These are phyloP conservation scores for Scopulariopsis brevicaulis DNA, from an alignment of 2,329 filamentous ascomycete genomes.

Conservation along the genomic window DNA sequence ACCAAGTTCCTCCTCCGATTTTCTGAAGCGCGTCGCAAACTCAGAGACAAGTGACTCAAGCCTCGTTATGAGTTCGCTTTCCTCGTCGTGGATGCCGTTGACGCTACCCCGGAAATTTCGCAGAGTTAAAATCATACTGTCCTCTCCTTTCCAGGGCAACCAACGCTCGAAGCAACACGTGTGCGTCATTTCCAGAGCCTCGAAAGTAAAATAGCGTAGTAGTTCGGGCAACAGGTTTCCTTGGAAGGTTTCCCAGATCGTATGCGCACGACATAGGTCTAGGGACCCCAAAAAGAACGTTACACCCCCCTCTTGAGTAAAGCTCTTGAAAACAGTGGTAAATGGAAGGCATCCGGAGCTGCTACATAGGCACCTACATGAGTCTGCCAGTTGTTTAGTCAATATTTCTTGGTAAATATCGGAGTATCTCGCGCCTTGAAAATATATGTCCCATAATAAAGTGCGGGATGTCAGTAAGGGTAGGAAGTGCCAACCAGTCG, in stretches of 20 bases:
- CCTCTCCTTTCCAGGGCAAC: background rate
- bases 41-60: background rate
- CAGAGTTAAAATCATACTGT: background rate
- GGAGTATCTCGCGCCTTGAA: background rate
- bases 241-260: background rate
- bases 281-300: background rate
- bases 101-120: background rate
- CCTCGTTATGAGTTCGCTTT: background rate
- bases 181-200: background rate
- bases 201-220: background rate
- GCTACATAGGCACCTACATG: background rate
- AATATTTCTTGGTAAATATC: background rate
- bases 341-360: background rate
- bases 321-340: background rate
- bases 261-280: background rate
- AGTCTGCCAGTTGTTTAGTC: background rate
- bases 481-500: background rate
- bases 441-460: too few species aligned
- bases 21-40: background rate
- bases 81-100: background rate
- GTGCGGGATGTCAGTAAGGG: too few species aligned
- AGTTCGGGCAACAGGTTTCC: background rate
- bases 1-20: background rate
- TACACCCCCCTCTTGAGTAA: background rate
- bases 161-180: background rate